phyloP scores from a whole-genome alignment of 2,329 filamentous ascomycete genomes.

The Rugonectria rugulosa region DNA sequence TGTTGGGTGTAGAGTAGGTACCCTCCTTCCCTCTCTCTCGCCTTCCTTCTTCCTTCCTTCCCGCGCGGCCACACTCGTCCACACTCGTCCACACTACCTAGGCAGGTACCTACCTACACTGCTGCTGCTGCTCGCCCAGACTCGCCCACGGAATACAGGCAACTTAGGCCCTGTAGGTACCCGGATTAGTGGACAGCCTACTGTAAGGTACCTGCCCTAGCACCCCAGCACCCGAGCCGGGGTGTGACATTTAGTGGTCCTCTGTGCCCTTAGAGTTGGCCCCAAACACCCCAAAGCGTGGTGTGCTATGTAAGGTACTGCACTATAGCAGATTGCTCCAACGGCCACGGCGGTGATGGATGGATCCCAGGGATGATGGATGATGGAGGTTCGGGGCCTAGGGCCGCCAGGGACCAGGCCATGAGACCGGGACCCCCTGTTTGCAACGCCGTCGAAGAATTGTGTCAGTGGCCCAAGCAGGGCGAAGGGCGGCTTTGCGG shows the following conservation, averaged over 20 bases:
- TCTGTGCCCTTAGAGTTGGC: neutral
- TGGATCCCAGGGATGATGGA: conserved; percentile 28
- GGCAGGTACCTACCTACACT: too few species aligned
- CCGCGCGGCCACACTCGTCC: too few species aligned
- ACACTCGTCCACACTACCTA: too few species aligned
- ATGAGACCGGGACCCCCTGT: conserved; percentile 12
- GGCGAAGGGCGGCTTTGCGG: neutral
- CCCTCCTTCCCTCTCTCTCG: neutral
- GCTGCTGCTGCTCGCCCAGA: too few species aligned
- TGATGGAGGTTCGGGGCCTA: conserved; percentile 15
- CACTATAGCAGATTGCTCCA: conserved; percentile 38
- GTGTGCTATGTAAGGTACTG: too few species aligned
- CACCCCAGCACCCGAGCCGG: neutral
- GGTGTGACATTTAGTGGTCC: neutral
- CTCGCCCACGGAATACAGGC: neutral
- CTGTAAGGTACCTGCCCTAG: conserved; percentile 17
- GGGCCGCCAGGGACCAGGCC: conserved; percentile 17
- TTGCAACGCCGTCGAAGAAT: conserved; percentile 1
- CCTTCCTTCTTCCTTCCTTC: neutral
- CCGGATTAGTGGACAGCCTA: conserved; percentile 15
- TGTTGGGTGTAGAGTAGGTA: conserved; percentile 10
- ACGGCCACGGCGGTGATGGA: conserved; percentile 41
- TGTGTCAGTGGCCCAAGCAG: neutral
- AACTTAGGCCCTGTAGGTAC: conserved; percentile 10
- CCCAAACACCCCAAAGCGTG: conserved; percentile 1